phyloP scores from a whole-genome alignment of 441 rosid genomes.

The Euphorbia celastroides region DNA sequence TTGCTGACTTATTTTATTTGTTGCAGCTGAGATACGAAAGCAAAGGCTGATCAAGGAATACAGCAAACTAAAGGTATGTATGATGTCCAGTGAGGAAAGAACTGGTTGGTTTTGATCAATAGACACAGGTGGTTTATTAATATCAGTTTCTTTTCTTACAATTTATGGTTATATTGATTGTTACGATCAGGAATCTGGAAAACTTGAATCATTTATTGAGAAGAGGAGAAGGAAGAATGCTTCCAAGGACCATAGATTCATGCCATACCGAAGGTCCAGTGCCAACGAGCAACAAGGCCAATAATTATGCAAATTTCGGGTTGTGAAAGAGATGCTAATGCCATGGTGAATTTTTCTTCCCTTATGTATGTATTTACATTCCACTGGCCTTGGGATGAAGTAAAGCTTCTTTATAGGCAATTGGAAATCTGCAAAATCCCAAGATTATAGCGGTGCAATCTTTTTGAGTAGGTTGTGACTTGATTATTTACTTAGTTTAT shows the following conservation, averaged over 20 bases:
- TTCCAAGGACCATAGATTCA: slow-evolving; percentile 69
- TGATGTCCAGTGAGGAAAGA: neutral
- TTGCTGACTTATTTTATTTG: slow-evolving; percentile 20
- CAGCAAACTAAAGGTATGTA: slow-evolving; percentile 66
- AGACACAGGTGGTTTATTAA: neutral
- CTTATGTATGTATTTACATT: too few relatives aligned
- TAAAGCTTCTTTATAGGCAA: too few relatives aligned
- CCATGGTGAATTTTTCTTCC: too few relatives aligned
- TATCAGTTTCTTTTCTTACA: neutral
- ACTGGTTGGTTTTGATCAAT: neutral
- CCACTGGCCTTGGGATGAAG: too few relatives aligned
- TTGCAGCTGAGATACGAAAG: slow-evolving; percentile 78
- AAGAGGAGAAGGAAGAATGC: slow-evolving; percentile 82
- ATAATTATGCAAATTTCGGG: slow-evolving; percentile 7
- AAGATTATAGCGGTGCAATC: too few relatives aligned
- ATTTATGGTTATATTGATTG: slow-evolving; percentile 11
- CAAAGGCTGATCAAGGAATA: slow-evolving; percentile 64
- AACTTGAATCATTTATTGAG: slow-evolving; percentile 71
- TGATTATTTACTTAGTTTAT: too few relatives aligned
- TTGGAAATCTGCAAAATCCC: too few relatives aligned
- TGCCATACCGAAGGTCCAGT: slow-evolving; percentile 62
- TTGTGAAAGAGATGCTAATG: neutral
- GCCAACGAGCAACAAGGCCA: slow-evolving; percentile 29
- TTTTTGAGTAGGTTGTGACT: too few relatives aligned
- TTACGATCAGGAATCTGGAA: slow-evolving; percentile 58